Evolutionary conservation across 2,329 filamentous ascomycete species (phyloP).

Genomic region (Alternaria brassicicola): DNA sequence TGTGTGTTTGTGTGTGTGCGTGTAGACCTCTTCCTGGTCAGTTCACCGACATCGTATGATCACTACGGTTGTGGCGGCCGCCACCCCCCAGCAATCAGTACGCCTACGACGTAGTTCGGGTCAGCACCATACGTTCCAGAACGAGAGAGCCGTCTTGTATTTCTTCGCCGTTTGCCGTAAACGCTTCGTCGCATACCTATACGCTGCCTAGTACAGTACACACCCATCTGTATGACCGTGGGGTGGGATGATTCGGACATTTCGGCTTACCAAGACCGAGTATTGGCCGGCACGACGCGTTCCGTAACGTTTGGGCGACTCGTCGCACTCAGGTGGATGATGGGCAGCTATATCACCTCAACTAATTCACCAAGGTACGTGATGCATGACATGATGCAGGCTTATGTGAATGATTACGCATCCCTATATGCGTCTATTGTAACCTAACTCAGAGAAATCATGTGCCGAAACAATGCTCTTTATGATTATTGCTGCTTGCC

Average conservation of each 20-base stretch:
- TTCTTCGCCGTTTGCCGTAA: not conserved
- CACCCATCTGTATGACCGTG: not conserved
- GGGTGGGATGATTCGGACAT: not conserved
- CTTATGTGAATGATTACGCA: not conserved
- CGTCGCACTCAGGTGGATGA: not conserved
- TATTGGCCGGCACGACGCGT: slow-evolving; percentile 1
- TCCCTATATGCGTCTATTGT: not conserved
- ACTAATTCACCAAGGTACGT: not conserved
- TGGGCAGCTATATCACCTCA: not conserved
- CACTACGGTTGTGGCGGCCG: slow-evolving; percentile 2
- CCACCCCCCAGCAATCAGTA: not conserved
- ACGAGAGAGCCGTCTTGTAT: not conserved
- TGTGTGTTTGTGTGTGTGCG: too few relatives aligned
- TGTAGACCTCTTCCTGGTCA: not conserved
- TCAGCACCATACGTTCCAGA: not conserved
- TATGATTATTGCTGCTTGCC: slow-evolving; percentile 4
- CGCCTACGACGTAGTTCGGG: not conserved
- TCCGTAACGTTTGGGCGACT: not conserved
- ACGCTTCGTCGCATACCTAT: not conserved
- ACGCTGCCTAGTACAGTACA: not conserved
- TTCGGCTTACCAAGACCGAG: not conserved
- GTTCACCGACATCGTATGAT: not conserved
- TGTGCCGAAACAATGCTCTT: not conserved
- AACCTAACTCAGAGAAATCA: not conserved
- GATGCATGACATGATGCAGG: slow-evolving; percentile 1